These are phyloP conservation scores for Corniculantispora saksenae DNA, from an alignment of 2,329 filamentous ascomycete species.

Conservation along the genomic window DNA sequence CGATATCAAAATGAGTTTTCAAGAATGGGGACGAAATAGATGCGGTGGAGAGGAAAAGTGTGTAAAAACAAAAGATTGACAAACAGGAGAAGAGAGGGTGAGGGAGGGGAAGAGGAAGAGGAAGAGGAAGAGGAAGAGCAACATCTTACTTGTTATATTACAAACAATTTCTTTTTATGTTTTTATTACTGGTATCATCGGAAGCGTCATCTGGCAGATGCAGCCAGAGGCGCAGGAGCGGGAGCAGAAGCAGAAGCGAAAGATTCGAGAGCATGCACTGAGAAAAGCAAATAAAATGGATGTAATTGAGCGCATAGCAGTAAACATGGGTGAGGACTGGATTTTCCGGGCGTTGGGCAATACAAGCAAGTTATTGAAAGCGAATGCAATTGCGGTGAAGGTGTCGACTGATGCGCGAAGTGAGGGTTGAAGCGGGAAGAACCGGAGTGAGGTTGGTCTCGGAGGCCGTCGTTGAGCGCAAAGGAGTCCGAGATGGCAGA, in stretches of 20 bases:
- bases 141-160: constrained; percentile 15
- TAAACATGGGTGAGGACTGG: too few relatives aligned
- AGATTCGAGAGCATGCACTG: not conserved
- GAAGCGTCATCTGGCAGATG: not conserved
- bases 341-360: not conserved
- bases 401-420: not conserved
- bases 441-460: not conserved
- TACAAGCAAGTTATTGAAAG: not conserved
- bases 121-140: too few relatives aligned
- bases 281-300: constrained; percentile 15
- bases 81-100: not conserved
- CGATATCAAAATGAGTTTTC: constrained; percentile 67
- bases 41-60: not conserved
- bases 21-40: constrained; percentile 52
- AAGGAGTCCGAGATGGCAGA: not conserved
- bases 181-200: not conserved
- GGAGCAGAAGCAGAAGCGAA: too few relatives aligned
- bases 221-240: not conserved
- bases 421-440: too few relatives aligned
- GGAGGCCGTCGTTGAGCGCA: constrained; percentile 6
- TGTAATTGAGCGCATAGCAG: too few relatives aligned
- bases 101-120: too few relatives aligned
- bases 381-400: not conserved
- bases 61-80: constrained; percentile 5
- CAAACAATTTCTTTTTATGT: not conserved